A percentile compares a stretch with the other conserved stretches of the same genome.
phyloP scores from a whole-genome alignment of 2,329 filamentous ascomycete species.

The Colletotrichum sojae region DNA sequence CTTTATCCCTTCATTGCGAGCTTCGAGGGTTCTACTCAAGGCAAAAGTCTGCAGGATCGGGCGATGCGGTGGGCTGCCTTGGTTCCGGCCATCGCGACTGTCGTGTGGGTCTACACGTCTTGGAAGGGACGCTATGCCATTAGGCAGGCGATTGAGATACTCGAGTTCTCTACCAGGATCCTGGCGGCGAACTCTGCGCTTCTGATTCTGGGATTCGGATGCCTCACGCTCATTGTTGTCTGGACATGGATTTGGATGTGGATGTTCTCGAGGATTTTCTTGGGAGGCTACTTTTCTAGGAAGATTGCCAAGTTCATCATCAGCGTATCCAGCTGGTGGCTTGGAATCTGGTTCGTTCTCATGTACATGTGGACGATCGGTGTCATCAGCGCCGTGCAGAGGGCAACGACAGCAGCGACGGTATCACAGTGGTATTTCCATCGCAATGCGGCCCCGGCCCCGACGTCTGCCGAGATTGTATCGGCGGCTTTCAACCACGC shows the following conservation, averaged over 20 bases:
- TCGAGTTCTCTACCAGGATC: conserved; percentile 93
- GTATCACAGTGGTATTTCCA: conserved; percentile 99
- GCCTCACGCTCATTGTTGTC: conserved; percentile 80
- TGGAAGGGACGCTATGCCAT: conserved; percentile 85
- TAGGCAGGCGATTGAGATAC: conserved; percentile 85
- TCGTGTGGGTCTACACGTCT: conserved; percentile 88
- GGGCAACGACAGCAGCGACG: conserved; percentile 91
- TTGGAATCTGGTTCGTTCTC: conserved; percentile 91
- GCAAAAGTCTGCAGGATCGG: conserved; percentile 85
- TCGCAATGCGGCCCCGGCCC: conserved; percentile 83
- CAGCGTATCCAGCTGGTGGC: conserved; percentile 91
- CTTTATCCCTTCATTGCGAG: conserved; percentile 93
- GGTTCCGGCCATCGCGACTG: conserved; percentile 79
- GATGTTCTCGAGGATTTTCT: conserved; percentile 96
- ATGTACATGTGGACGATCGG: conserved; percentile 97
- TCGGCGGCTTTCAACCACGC: conserved; percentile 86
- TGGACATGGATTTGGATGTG: conserved; percentile 98
- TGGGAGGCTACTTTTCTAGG: conserved; percentile 86
- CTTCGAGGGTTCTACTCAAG: conserved; percentile 82
- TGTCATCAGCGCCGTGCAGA: conserved; percentile 89
- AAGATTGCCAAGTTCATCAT: conserved; percentile 79
- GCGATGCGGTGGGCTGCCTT: conserved; percentile 91
- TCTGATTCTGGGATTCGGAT: conserved; percentile 85
- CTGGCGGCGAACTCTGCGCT: conserved; percentile 87
- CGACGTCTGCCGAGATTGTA: conserved; percentile 85